Conservation (phyloP, 2,329 filamentous ascomycete species). For the Diaporthe vexans region DNA sequence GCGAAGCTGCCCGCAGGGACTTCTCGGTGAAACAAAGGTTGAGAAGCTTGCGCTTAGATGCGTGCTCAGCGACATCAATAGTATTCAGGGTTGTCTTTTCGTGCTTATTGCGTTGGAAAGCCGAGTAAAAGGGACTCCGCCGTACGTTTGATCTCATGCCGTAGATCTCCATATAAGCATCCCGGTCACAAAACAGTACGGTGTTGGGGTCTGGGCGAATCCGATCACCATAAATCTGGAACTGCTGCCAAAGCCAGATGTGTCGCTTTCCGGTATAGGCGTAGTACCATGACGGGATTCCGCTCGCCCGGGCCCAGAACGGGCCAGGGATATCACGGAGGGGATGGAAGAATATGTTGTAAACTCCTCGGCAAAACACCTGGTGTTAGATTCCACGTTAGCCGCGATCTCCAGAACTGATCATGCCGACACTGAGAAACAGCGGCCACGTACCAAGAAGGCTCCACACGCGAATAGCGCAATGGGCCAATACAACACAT, state of each 20-base stretch:
- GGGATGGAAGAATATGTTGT: slow-evolving; percentile 46
- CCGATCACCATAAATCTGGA: slow-evolving; percentile 44
- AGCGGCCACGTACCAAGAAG: no score
- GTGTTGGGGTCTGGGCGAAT: slow-evolving; percentile 43
- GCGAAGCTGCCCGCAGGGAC: slow-evolving; percentile 41
- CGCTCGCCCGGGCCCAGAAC: slow-evolving; percentile 44
- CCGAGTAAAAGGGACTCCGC: slow-evolving; percentile 44
- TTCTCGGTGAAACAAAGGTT: slow-evolving; percentile 45
- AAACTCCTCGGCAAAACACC: slow-evolving; percentile 32
- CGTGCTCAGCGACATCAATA: slow-evolving; percentile 40
- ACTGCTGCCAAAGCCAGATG: slow-evolving; percentile 45
- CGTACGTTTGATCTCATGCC: slow-evolving; percentile 45
- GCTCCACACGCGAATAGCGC: no score
- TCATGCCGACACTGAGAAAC: no score
- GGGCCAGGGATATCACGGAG: slow-evolving; percentile 45
- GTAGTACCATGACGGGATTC: slow-evolving; percentile 45
- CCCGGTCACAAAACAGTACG: slow-evolving; percentile 44
- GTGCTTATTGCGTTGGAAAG: slow-evolving; percentile 26
- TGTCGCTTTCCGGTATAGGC: slow-evolving; percentile 43
- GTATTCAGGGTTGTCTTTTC: slow-evolving; percentile 40
- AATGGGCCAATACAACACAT: no score
- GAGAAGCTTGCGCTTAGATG: slow-evolving; percentile 43
- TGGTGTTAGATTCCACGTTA: no score
- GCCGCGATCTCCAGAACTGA: no score
- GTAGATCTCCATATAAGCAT: slow-evolving; percentile 44